Evolutionary conservation across 1,284 basidiomycete genomes (phyloP).

Genomic region (Laetiporus sulphureus): DNA sequence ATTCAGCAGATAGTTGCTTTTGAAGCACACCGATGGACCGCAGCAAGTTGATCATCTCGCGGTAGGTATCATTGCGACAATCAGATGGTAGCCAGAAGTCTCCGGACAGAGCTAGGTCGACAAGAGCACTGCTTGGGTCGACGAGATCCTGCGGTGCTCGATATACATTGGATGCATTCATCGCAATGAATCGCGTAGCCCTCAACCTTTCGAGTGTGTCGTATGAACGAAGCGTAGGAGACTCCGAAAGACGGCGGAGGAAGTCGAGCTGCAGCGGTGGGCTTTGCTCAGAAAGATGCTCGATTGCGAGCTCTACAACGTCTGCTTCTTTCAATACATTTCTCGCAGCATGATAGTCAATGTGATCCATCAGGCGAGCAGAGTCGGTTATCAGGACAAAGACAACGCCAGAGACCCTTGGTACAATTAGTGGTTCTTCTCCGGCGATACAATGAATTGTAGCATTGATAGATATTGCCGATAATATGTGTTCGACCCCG

Average conservation of each 20-base stretch:
- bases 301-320: slow-evolving; percentile 3
- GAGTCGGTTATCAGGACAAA: slow-evolving; percentile 2
- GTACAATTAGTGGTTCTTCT: slow-evolving; percentile 1
- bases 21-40: not conserved
- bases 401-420: not conserved
- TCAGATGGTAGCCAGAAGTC: not conserved
- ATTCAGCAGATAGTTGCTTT: not conserved
- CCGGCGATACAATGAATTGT: not conserved
- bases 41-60: not conserved
- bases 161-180: slow-evolving; percentile 1
- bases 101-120: not conserved
- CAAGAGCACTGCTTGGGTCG: not conserved
- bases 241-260: slow-evolving; percentile 4
- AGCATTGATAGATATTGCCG: not conserved
- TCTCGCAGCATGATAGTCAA: slow-evolving; percentile 5
- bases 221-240: not conserved
- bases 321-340: not conserved
- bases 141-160: not conserved
- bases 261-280: slow-evolving; percentile 3
- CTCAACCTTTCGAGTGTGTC: slow-evolving; percentile 3
- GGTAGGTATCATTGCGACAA: not conserved
- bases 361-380: slow-evolving; percentile 5
- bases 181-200: slow-evolving; percentile 6
- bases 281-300: slow-evolving; percentile 5
- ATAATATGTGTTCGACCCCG: not conserved